These are phyloP conservation scores for Leishmania tarentolae DNA, from an alignment of 208 protist species.

Conservation along the genomic window DNA sequence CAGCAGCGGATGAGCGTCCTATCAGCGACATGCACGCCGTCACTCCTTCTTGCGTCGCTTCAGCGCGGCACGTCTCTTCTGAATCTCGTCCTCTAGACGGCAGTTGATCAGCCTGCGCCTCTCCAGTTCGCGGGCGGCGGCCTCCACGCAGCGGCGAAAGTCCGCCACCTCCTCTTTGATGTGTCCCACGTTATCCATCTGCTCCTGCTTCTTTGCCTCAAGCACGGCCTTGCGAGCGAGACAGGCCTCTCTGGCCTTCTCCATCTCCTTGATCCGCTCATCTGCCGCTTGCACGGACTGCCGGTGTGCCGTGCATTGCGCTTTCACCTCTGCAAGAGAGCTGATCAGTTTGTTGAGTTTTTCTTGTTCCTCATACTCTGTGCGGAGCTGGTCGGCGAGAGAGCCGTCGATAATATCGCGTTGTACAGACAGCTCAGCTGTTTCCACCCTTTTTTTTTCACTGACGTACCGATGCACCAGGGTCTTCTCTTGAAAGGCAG, in stretches of 20 bases:
- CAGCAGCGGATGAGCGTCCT: not conserved
- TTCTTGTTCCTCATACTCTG: constrained; percentile 22
- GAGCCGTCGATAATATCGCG: constrained; percentile 27
- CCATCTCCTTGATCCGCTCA: constrained; percentile 19
- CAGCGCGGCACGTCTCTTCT: constrained; percentile 14
- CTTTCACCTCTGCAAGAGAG: constrained; percentile 10
- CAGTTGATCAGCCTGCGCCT: constrained; percentile 36
- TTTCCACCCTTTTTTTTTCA: constrained; percentile 11
- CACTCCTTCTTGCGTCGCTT: constrained; percentile 15
- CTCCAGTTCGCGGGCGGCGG: constrained; percentile 36
- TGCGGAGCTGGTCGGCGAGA: constrained; percentile 29
- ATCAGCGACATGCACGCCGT: not conserved
- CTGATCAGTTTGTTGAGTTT: constrained; percentile 13
- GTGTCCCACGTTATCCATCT: constrained; percentile 69
- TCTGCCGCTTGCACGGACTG: constrained; percentile 17
- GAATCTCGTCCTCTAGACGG: constrained; percentile 49
- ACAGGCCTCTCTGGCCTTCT: constrained; percentile 29
- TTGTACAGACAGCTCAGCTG: constrained; percentile 38
- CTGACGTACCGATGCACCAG: constrained; percentile 11
- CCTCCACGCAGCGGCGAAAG: constrained; percentile 28
- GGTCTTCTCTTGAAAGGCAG: constrained; percentile 5
- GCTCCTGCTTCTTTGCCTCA: constrained; percentile 49
- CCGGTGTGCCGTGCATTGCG: constrained; percentile 11
- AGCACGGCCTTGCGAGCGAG: constrained; percentile 30
- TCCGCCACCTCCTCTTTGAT: constrained; percentile 48